phyloP scores from a whole-genome alignment of 768 basidiomycete species.

The Auricularia heimuer region DNA sequence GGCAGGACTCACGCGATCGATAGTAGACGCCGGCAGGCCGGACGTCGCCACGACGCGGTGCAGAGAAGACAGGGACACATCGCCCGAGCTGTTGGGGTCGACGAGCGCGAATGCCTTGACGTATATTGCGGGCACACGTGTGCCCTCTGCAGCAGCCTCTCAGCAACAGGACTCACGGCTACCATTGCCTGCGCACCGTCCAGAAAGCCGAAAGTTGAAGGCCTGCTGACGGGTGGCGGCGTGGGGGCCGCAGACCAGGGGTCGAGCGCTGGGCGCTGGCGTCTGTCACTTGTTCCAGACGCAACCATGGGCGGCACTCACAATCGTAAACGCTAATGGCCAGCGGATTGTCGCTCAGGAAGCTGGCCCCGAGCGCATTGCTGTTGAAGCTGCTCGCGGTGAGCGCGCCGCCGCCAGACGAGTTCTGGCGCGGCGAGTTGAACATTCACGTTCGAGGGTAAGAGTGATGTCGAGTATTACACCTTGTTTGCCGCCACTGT shows the following conservation, averaged over 20 bases:
- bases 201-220: neutral
- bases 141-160: slow-evolving; percentile 44
- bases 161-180: neutral
- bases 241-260: slow-evolving; percentile 24
- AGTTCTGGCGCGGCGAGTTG: neutral
- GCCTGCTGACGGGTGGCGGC: slow-evolving; percentile 12
- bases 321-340: slow-evolving; percentile 8
- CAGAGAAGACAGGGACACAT: slow-evolving; percentile 73
- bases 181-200: neutral
- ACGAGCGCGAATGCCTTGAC: slow-evolving; percentile 61
- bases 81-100: slow-evolving; percentile 60
- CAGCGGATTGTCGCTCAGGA: slow-evolving; percentile 12
- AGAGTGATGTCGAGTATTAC: neutral
- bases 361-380: slow-evolving; percentile 9
- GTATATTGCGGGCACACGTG: slow-evolving; percentile 72
- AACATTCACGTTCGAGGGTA: neutral
- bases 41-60: slow-evolving; percentile 75
- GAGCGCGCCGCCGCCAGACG: neutral
- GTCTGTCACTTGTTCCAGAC: no score
- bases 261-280: slow-evolving; percentile 10
- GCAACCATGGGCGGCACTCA: slow-evolving; percentile 16
- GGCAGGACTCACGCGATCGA: slow-evolving; percentile 63
- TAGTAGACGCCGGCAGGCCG: slow-evolving; percentile 65
- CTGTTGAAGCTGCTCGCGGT: neutral
- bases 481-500: neutral